Conservation (phyloP, 2,329 filamentous ascomycete genomes). For the Talaromyces sp. region DNA sequence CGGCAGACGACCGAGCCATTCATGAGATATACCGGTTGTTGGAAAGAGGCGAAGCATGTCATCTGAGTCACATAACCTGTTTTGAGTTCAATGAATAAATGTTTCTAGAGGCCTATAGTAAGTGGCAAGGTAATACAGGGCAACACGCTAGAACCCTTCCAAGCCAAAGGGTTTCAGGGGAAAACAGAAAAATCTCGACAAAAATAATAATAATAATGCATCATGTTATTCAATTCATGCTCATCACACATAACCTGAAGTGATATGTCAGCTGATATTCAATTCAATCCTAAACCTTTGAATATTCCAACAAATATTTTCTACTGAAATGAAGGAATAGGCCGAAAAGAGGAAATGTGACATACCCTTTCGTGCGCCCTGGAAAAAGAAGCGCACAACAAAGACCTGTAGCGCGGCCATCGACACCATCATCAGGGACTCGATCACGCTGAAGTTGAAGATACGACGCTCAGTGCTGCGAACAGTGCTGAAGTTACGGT, state of each 20-base stretch:
- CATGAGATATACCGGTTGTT: neutral
- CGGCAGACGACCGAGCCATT: neutral
- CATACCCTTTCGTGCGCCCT: slow-evolving; percentile 72
- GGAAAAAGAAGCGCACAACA: slow-evolving; percentile 98
- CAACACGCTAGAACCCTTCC: slow-evolving; percentile 7
- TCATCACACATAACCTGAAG: slow-evolving; percentile 41
- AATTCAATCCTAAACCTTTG: neutral
- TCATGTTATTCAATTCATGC: slow-evolving; percentile 35
- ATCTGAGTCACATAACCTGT: slow-evolving; percentile 5
- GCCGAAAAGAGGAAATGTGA: slow-evolving; percentile 9
- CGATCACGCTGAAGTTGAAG: slow-evolving; percentile 95
- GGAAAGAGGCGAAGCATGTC: slow-evolving; percentile 1
- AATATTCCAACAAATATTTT: neutral
- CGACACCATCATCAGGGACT: slow-evolving; percentile 84
- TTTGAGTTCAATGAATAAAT: slow-evolving; percentile 10
- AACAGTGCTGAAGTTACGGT: slow-evolving; percentile 98
- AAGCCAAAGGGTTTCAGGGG: slow-evolving; percentile 15
- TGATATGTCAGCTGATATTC: slow-evolving; percentile 12
- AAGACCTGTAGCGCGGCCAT: slow-evolving; percentile 98
- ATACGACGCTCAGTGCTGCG: slow-evolving; percentile 93
- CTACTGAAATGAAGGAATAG: neutral
- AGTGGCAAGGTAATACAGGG: slow-evolving; percentile 10
- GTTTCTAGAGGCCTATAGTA: slow-evolving; percentile 15
- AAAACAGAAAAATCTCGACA: slow-evolving; percentile 15
- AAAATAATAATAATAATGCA: slow-evolving; percentile 18